Conservation (phyloP, 31 red algal genomes). For the Pterothamnion heteromorphum region DNA sequence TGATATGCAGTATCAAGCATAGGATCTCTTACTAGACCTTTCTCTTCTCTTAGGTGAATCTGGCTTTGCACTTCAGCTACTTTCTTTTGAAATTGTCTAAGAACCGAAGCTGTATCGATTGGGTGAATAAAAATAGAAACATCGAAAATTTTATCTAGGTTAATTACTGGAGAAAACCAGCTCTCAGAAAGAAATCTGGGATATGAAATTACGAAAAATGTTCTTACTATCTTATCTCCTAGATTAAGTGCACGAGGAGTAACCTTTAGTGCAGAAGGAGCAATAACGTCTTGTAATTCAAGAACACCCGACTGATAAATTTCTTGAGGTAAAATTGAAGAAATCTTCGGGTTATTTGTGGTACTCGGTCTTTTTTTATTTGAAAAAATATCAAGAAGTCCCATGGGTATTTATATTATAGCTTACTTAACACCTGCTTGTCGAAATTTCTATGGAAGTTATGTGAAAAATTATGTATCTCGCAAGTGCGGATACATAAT, state of each 20-base stretch:
- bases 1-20: background rate
- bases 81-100: background rate
- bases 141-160: background rate
- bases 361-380: too few relatives aligned
- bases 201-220: slow-evolving; percentile 20
- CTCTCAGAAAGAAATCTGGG: background rate
- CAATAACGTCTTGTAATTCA: slow-evolving; percentile 5
- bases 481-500: too few relatives aligned
- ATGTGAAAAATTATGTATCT: too few relatives aligned
- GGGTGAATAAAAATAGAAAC: slow-evolving; percentile 23
- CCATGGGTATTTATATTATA: too few relatives aligned
- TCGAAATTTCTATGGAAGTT: too few relatives aligned
- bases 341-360: background rate
- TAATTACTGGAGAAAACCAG: background rate
- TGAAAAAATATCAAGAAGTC: too few relatives aligned
- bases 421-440: too few relatives aligned
- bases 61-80: slow-evolving; percentile 1
- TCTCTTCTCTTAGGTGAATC: background rate
- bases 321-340: background rate
- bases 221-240: background rate
- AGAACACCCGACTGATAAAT: slow-evolving; percentile 6
- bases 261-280: background rate
- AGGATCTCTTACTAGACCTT: background rate
- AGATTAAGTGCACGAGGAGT: background rate
- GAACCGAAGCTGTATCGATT: background rate